These are phyloP conservation scores for Cladosporium oxysporum DNA, from an alignment of 2,329 filamentous ascomycete genomes.

Conservation along the genomic window DNA sequence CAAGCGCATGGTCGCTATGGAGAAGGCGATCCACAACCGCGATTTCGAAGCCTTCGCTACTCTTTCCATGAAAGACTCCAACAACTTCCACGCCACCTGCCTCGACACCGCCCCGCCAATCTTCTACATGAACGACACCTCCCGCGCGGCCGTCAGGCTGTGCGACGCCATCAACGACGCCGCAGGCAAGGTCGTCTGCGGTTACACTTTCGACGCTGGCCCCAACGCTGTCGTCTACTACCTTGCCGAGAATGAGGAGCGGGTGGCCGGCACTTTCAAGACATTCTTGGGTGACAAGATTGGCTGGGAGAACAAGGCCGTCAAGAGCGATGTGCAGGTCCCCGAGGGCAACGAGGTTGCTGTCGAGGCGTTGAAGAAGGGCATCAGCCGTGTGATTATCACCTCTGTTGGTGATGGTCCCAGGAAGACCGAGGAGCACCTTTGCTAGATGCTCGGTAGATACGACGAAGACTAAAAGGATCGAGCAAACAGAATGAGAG, in stretches of 20 bases:
- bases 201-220: constrained; percentile 96
- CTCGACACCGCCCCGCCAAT: constrained; percentile 95
- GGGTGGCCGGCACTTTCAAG: constrained; percentile 78
- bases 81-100: constrained; percentile 94
- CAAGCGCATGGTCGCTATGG: constrained; percentile 79
- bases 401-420: constrained; percentile 92
- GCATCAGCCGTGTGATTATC: constrained; percentile 85
- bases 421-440: constrained; percentile 68
- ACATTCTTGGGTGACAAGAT: constrained; percentile 62
- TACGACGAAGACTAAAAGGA: too few species aligned
- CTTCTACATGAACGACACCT: constrained; percentile 97
- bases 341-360: constrained; percentile 63
- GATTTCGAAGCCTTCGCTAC: constrained; percentile 87
- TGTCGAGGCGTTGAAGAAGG: constrained; percentile 63
- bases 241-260: constrained; percentile 71
- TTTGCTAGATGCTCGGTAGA: constrained; percentile 20
- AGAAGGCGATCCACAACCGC: constrained; percentile 71
- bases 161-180: constrained; percentile 85
- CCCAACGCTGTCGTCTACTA: constrained; percentile 98
- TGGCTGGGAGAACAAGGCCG: constrained; percentile 66
- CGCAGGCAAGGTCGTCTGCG: constrained; percentile 77
- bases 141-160: constrained; percentile 78
- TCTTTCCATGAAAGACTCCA: constrained; percentile 94
- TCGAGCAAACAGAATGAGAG: too few species aligned
- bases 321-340: constrained; percentile 55